A percentile compares a stretch with the other conserved stretches of the same genome.
Evolutionary conservation across 352 stramenopile species (phyloP).

Genomic region (Hyaloperonospora arabidopsidis): DNA sequence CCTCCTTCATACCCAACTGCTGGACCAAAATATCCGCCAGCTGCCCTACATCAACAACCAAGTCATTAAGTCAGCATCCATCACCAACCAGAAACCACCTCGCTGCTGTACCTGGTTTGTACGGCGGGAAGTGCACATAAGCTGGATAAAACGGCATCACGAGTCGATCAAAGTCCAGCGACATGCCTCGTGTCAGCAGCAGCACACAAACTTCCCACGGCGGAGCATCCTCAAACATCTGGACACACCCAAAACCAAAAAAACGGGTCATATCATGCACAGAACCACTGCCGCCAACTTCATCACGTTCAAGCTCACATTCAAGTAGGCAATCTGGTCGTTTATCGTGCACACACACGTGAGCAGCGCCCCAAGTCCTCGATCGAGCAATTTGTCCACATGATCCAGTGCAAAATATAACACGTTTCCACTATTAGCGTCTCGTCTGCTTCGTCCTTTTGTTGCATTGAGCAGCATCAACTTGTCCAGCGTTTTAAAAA

Average conservation of each 20-base stretch:
- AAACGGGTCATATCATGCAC: background rate
- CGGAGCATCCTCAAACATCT: conserved; percentile 40
- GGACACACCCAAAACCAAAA: conserved; percentile 8
- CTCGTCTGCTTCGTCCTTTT: background rate
- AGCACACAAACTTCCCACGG: conserved; percentile 59
- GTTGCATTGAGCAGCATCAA: conserved; percentile 33
- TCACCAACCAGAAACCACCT: background rate
- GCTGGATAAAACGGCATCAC: conserved; percentile 43
- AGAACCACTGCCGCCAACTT: background rate
- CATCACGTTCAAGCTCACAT: conserved; percentile 25
- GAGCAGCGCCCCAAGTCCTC: conserved; percentile 44
- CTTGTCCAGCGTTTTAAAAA: conserved; percentile 50
- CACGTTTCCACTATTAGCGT: conserved; percentile 16
- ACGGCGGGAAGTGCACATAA: conserved; percentile 53
- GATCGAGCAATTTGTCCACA: conserved; percentile 54
- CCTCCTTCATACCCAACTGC: conserved; percentile 37
- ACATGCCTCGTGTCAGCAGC: conserved; percentile 59
- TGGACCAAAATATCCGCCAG: conserved; percentile 52
- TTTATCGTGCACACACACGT: conserved; percentile 65
- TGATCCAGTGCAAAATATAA: conserved; percentile 65
- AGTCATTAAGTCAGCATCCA: background rate
- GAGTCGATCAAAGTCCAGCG: conserved; percentile 50
- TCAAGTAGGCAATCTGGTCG: conserved; percentile 51
- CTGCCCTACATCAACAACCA: conserved; percentile 28
- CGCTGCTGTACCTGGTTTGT: conserved; percentile 33